Evolutionary conservation across 352 stramenopile genomes (phyloP).

Genomic region (Phytophthora fragariae): DNA sequence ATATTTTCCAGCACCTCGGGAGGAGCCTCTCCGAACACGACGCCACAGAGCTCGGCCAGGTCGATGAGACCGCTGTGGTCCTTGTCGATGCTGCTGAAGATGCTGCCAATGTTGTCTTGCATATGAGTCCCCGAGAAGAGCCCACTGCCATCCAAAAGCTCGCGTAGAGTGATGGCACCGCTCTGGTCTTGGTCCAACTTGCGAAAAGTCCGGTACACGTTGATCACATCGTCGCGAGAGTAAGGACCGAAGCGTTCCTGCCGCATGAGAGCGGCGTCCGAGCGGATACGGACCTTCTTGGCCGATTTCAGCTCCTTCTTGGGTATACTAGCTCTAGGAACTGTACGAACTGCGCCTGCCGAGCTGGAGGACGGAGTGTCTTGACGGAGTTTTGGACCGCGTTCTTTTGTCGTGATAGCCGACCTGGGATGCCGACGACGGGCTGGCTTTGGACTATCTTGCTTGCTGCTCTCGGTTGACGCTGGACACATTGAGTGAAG

Average conservation of each 20-base stretch:
- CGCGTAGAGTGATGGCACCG: conserved; percentile 66
- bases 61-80: conserved; percentile 84
- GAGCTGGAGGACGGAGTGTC: conserved; percentile 30
- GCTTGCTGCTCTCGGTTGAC: conserved; percentile 19
- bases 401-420: conserved; percentile 23
- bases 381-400: conserved; percentile 19
- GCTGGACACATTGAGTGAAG: conserved; percentile 1
- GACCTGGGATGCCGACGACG: conserved; percentile 30
- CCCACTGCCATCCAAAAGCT: conserved; percentile 66
- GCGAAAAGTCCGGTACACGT: conserved; percentile 77
- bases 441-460: conserved; percentile 18
- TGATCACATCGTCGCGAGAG: conserved; percentile 71
- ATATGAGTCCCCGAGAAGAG: conserved; percentile 70
- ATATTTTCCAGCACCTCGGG: conserved; percentile 61
- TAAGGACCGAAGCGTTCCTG: conserved; percentile 74
- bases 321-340: not conserved
- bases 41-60: conserved; percentile 62
- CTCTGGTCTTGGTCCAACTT: conserved; percentile 79
- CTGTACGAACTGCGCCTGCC: conserved; percentile 23
- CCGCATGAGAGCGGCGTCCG: conserved; percentile 65
- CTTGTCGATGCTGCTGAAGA: conserved; percentile 81
- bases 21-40: conserved; percentile 64
- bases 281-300: conserved; percentile 75
- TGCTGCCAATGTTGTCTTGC: conserved; percentile 74
- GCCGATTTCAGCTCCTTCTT: conserved; percentile 38